Percentiles rank a stretch among this genome's conserved stretches.
phyloP scores from a whole-genome alignment of 208 protist species.

The Leishmania lainsoni region DNA sequence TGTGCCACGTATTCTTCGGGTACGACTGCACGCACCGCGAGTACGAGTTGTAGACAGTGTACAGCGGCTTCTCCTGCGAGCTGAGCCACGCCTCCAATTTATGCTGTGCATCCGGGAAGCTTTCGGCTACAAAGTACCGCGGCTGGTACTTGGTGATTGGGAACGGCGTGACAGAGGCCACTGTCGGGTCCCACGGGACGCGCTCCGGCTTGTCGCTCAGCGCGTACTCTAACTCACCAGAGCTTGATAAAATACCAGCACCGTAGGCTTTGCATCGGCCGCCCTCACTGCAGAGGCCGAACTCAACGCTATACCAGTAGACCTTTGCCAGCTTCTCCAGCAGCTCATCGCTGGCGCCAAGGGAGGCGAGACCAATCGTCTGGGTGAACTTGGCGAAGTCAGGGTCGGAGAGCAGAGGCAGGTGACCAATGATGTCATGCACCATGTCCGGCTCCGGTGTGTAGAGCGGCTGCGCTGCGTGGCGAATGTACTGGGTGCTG shows the following conservation, averaged over 20 bases:
- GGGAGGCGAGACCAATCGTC: constrained; percentile 97
- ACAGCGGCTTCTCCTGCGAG: constrained; percentile 81
- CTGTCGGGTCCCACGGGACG: constrained; percentile 64
- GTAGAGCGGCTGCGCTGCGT: constrained; percentile 94
- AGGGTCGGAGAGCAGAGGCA: constrained; percentile 94
- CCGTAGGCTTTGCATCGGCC: constrained; percentile 92
- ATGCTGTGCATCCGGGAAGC: constrained; percentile 89
- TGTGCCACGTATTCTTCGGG: constrained; percentile 70
- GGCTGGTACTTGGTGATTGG: constrained; percentile 96
- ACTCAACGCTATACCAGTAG: constrained; percentile 98
- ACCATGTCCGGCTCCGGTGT: constrained; percentile 96
- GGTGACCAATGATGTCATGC: constrained; percentile 96
- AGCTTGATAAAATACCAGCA: constrained; percentile 94
- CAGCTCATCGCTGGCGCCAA: constrained; percentile 95
- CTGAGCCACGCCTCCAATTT: constrained; percentile 85
- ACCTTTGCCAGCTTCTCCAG: constrained; percentile 91
- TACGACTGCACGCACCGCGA: constrained; percentile 84
- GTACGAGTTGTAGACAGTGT: constrained; percentile 92
- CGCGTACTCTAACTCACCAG: constrained; percentile 91
- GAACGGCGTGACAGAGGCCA: constrained; percentile 69
- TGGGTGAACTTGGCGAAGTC: constrained; percentile 97
- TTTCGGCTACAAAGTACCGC: constrained; percentile 93
- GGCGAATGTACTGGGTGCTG: constrained; percentile 97
- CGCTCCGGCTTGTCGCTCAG: constrained; percentile 52
- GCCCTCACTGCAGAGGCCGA: constrained; percentile 93